A percentile compares a stretch with the other conserved stretches of the same genome.
Evolutionary conservation across 2,329 filamentous ascomycete species (phyloP).

Genomic region (Pseudogymnoascus sp.): DNA sequence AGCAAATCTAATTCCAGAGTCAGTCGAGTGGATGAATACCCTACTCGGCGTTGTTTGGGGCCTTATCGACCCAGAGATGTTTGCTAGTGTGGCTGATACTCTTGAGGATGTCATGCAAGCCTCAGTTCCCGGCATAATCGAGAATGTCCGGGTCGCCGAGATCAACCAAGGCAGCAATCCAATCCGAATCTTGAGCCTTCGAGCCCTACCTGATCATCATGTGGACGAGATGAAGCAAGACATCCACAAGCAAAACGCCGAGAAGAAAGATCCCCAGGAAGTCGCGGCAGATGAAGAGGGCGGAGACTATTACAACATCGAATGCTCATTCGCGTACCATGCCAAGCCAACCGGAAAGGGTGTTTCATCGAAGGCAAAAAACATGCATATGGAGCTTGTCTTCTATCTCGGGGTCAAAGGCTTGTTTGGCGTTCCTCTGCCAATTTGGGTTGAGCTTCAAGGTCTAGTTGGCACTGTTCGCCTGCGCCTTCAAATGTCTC

Average conservation of each 20-base stretch:
- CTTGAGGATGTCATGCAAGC: slow-evolving; percentile 96
- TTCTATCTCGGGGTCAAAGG: slow-evolving; percentile 91
- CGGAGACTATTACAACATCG: slow-evolving; percentile 87
- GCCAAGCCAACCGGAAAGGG: slow-evolving; percentile 65
- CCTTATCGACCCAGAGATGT: slow-evolving; percentile 91
- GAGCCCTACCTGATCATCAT: slow-evolving; percentile 75
- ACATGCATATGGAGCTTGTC: slow-evolving; percentile 94
- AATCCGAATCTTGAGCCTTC: slow-evolving; percentile 76
- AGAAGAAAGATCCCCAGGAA: slow-evolving; percentile 78
- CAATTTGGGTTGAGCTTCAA: slow-evolving; percentile 66
- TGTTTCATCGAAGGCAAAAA: slow-evolving; percentile 74
- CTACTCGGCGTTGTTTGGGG: slow-evolving; percentile 80
- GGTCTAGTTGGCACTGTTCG: slow-evolving; percentile 84
- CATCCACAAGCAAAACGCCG: slow-evolving; percentile 70
- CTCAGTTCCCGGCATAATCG: slow-evolving; percentile 81
- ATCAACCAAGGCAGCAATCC: slow-evolving; percentile 93
- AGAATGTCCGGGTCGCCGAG: slow-evolving; percentile 90
- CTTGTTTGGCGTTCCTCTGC: slow-evolving; percentile 56
- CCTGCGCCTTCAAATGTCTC: slow-evolving; percentile 74
- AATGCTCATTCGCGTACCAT: slow-evolving; percentile 86
- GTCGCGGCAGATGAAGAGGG: slow-evolving; percentile 83
- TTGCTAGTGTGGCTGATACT: slow-evolving; percentile 83
- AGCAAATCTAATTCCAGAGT: slow-evolving; percentile 84
- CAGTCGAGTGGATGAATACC: slow-evolving; percentile 94
- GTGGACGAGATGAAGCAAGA: slow-evolving; percentile 76